These are phyloP conservation scores for Batrachochytrium dendrobatidis DNA, from an alignment of 371 early-diverging fungal species.

Conservation along the genomic window DNA sequence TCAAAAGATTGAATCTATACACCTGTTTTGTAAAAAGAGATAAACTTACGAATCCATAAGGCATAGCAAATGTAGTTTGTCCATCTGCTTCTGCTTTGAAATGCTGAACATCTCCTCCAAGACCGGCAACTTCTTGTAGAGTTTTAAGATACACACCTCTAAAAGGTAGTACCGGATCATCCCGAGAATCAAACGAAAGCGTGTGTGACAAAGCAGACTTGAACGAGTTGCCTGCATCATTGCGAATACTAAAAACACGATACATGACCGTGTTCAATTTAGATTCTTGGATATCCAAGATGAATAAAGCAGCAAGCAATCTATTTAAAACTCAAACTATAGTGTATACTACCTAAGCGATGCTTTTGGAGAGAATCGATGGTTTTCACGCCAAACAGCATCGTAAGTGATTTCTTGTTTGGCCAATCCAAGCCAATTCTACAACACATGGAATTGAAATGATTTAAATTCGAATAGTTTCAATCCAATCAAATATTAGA, in stretches of 20 bases:
- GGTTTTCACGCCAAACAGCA: slow-evolving; percentile 64
- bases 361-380: background rate
- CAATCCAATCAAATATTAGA: background rate
- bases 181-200: slow-evolving; percentile 62
- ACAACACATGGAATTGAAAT: background rate
- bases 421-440: background rate
- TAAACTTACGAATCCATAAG: slow-evolving; percentile 48
- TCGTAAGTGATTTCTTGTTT: slow-evolving; percentile 63
- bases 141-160: slow-evolving; percentile 60
- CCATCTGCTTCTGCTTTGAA: slow-evolving; percentile 66
- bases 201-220: slow-evolving; percentile 72
- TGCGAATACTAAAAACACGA: slow-evolving; percentile 55
- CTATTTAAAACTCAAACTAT: no score
- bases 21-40: background rate
- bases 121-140: slow-evolving; percentile 70
- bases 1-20: no score
- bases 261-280: slow-evolving; percentile 41
- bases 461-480: no score
- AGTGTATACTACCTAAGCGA: slow-evolving; percentile 41
- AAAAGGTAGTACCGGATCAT: slow-evolving; percentile 69
- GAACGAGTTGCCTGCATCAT: slow-evolving; percentile 80
- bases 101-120: slow-evolving; percentile 74
- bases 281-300: no score
- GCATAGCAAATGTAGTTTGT: slow-evolving; percentile 41
- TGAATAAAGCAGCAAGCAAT: no score